phyloP scores from a whole-genome alignment of 208 protist species.

The Angomonas desouzai region DNA sequence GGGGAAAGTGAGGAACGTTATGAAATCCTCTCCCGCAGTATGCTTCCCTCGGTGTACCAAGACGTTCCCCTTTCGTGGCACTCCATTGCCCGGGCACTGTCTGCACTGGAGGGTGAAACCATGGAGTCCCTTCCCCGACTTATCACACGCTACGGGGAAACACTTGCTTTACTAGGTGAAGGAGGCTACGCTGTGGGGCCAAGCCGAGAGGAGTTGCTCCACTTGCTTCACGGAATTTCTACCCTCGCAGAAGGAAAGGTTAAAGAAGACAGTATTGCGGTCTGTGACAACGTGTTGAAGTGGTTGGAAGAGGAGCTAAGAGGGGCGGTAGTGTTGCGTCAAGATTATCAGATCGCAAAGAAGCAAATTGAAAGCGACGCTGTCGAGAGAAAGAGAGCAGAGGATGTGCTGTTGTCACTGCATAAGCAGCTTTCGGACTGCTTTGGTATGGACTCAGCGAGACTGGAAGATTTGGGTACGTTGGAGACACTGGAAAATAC shows the following conservation, averaged over 20 bases:
- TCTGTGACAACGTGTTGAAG: background rate
- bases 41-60: background rate
- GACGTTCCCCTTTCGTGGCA: background rate
- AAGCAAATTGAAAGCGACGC: too few species aligned
- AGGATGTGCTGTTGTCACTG: too few species aligned
- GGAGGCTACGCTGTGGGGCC: background rate
- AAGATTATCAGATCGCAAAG: too few species aligned
- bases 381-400: too few species aligned
- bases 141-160: background rate
- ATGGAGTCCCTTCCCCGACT: background rate
- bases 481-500: background rate
- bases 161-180: background rate
- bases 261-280: too few species aligned
- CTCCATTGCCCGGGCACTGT: background rate
- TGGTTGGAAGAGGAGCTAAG: too few species aligned
- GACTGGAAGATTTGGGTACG: background rate
- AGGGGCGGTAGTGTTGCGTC: too few species aligned
- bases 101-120: background rate
- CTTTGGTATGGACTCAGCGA: background rate
- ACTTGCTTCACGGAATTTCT: background rate
- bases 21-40: background rate
- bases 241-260: background rate
- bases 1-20: background rate
- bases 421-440: too few species aligned
- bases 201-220: background rate